Conservation (phyloP, 1,139 yeast genomes). For the Candida sp. region DNA sequence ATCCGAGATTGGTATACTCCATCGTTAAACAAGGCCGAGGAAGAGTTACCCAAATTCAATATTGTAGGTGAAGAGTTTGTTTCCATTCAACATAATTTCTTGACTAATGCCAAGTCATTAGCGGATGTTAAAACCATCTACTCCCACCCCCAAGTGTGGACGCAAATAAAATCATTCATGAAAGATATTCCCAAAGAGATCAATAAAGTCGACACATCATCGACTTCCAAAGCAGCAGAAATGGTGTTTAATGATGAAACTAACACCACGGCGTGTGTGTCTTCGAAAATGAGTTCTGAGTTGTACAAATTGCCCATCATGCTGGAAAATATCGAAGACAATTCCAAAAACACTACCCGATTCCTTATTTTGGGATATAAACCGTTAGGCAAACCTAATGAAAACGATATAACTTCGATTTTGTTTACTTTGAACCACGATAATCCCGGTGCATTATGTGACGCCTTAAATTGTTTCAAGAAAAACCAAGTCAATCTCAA, state of each 20-base stretch:
- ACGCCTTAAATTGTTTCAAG: slow-evolving; percentile 60
- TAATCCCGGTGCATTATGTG: slow-evolving; percentile 74
- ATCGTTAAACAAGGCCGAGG: slow-evolving; percentile 4
- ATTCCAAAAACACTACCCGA: slow-evolving; percentile 74
- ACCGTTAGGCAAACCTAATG: slow-evolving; percentile 7
- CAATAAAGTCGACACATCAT: slow-evolving; percentile 60
- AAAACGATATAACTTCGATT: slow-evolving; percentile 42
- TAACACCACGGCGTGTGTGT: slow-evolving; percentile 43
- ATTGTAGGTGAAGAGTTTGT: slow-evolving; percentile 82
- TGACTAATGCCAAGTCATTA: slow-evolving; percentile 46
- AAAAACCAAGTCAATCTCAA: slow-evolving; percentile 60
- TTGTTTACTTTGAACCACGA: slow-evolving; percentile 67
- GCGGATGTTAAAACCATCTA: slow-evolving; percentile 54
- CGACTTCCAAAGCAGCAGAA: slow-evolving; percentile 86
- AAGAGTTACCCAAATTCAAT: slow-evolving; percentile 28
- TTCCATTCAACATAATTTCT: slow-evolving; percentile 73
- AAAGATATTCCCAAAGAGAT: slow-evolving; percentile 30
- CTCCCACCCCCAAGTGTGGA: slow-evolving; percentile 99
- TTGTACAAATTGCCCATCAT: slow-evolving; percentile 60
- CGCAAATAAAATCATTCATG: slow-evolving; percentile 68
- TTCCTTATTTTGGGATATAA: slow-evolving; percentile 61
- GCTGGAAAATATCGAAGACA: slow-evolving; percentile 62
- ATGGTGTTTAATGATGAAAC: slow-evolving; percentile 42
- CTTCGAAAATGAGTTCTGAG: slow-evolving; percentile 58
- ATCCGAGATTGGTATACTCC: slow-evolving; percentile 60